Base-by-base conservation (phyloP, 1,139 yeast species). In the Kodamaea fungicola region DNA sequence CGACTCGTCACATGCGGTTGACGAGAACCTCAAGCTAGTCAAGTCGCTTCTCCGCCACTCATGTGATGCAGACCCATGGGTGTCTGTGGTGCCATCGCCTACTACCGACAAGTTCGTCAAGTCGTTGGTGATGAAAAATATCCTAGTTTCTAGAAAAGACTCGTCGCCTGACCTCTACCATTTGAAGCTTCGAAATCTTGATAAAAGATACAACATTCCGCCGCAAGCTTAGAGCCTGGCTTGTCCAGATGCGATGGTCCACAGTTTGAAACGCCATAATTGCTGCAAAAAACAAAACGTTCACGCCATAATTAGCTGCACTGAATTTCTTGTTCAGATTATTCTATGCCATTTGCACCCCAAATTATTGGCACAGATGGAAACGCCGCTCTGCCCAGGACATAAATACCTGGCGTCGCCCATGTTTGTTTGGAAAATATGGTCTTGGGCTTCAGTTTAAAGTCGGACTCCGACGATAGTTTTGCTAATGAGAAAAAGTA, bases 1-100 rank as follows among this genome's bases (percentile, higher is more conserved):
- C 30, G 37, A 40, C 28, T 57, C 54, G 30, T 52, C 52, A 30
- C 41, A 36, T 1, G 43, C 51, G 3, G 46, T 61, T 16, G 51
- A 50, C 23, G 35, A 33, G 10, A 48, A 46, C 23, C 35, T 57
- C 13, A 38, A 37, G 28, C 41, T 40, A 9, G 19, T 38, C 42
- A 22, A 40, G 22, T 26, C 29, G 26, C 33, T 41, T 34, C 31
- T 46, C 38, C 27, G 28, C 10, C 21, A 23, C 4, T 35, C 41
- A 8, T 23, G 33, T 13, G 21, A 33, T 23, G 41, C 37, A 10
- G 45, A 46, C 13, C 40, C 46, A 4, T 54, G 54, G 57, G 40
- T 51, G 4, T 33, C 39, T 12, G 40, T 55, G 2, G 37, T 34
- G 0, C 51, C 52, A 9, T 43, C 38, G 4, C 27, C 34, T 2